A percentile compares a stretch with the other conserved stretches of the same genome.
phyloP scores from a whole-genome alignment of 177 flowering plant genomes.

The Vitis hybrid region DNA sequence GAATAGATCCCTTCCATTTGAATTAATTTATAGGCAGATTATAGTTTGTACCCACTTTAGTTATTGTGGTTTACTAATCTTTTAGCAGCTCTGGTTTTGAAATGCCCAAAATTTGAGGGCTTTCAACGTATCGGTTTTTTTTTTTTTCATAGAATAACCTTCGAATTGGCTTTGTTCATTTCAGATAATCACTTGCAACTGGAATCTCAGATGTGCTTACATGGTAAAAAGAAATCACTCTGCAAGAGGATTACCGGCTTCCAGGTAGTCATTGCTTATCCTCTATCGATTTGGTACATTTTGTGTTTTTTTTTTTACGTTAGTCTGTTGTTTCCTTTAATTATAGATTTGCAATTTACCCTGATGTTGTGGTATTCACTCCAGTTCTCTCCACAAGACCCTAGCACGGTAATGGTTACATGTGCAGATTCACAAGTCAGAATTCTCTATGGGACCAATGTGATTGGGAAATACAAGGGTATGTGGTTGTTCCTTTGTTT shows the following conservation, averaged over 20 bases:
- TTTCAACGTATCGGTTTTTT: no score
- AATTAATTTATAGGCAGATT: no score
- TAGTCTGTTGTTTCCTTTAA: not conserved
- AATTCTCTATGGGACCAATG: constrained; percentile 48
- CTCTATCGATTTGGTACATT: not conserved
- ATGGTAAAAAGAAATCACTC: constrained; percentile 50
- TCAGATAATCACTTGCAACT: constrained; percentile 56
- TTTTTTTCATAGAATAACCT: no score
- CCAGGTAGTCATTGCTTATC: constrained; percentile 35
- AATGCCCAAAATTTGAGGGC: no score
- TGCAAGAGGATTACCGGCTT: constrained; percentile 61
- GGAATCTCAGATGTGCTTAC: constrained; percentile 43
- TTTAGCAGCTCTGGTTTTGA: no score
- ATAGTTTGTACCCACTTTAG: no score
- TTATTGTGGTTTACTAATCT: no score
- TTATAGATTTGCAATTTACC: not conserved
- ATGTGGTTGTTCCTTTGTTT: not conserved
- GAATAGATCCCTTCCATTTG: no score
- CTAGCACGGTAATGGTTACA: constrained; percentile 58
- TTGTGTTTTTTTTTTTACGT: not conserved
- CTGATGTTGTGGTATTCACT: not conserved
- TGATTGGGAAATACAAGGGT: constrained; percentile 60
- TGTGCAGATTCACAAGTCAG: constrained; percentile 65
- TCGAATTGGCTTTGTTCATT: constrained; percentile 6
- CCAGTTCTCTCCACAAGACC: constrained; percentile 56